These are phyloP conservation scores for Glaciozyma antarctica DNA, from an alignment of 768 basidiomycete genomes.

Conservation along the genomic window DNA sequence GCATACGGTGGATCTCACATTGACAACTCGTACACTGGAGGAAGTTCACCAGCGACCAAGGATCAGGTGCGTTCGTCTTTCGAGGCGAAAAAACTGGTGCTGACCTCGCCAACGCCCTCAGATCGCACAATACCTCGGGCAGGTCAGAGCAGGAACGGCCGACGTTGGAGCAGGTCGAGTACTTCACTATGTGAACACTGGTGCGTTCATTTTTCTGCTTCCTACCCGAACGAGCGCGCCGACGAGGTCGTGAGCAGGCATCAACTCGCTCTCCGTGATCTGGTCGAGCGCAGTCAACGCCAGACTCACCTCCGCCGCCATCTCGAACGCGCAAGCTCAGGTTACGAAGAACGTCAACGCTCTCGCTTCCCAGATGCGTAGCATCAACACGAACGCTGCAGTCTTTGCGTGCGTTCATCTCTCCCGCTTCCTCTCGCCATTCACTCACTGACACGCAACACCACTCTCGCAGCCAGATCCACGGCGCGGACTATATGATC, in stretches of 20 bases:
- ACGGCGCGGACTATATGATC: slow-evolving; percentile 18
- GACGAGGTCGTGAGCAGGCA: slow-evolving; percentile 8
- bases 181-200: slow-evolving; percentile 24
- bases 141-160: slow-evolving; percentile 9
- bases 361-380: background rate
- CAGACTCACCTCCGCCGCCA: background rate
- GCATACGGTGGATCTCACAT: slow-evolving; percentile 26
- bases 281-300: slow-evolving; percentile 13
- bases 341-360: slow-evolving; percentile 11
- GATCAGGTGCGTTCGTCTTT: slow-evolving; percentile 7
- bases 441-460: no score
- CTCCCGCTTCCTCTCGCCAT: no score
- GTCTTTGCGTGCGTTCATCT: background rate
- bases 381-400: background rate
- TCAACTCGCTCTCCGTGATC: slow-evolving; percentile 21
- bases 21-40: background rate
- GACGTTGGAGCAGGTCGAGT: slow-evolving; percentile 6
- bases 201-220: background rate
- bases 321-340: slow-evolving; percentile 7
- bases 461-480: background rate
- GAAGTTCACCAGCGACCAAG: slow-evolving; percentile 11
- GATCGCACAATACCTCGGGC: slow-evolving; percentile 14
- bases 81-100: background rate
- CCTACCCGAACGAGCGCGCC: no score
- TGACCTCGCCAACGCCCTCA: background rate